Evolutionary conservation across 2,329 filamentous ascomycete species (phyloP).

Genomic region (Dactylellina parvicollis): DNA sequence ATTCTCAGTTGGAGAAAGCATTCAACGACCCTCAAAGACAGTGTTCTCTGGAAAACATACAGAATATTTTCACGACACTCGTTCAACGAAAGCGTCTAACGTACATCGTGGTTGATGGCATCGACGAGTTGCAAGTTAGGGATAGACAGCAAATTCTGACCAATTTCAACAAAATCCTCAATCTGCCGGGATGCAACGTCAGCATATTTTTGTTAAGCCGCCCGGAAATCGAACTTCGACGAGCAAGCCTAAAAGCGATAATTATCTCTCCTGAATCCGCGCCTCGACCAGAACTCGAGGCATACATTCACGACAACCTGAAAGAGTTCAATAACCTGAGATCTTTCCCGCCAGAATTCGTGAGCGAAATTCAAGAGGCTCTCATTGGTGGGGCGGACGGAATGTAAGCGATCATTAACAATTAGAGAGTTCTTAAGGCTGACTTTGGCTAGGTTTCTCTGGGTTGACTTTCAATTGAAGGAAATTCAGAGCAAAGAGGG

Average conservation of each 20-base stretch:
- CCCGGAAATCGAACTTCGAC: constrained; percentile 11
- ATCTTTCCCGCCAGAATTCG: constrained; percentile 2
- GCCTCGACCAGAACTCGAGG: constrained; percentile 9
- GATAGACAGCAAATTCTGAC: constrained; percentile 17
- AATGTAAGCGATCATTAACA: constrained; percentile 10
- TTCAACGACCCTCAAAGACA: constrained; percentile 23
- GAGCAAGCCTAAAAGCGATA: not conserved
- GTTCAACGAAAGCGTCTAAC: not conserved
- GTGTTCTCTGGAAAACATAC: constrained; percentile 29
- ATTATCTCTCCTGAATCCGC: constrained; percentile 9
- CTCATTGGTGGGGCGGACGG: constrained; percentile 9
- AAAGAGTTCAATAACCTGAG: constrained; percentile 11
- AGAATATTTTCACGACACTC: not conserved
- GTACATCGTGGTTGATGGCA: constrained; percentile 54
- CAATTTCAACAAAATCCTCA: constrained; percentile 7
- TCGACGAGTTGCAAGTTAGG: constrained; percentile 52
- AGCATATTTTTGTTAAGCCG: constrained; percentile 16
- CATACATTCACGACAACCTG: constrained; percentile 12
- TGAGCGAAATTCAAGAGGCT: constrained; percentile 9
- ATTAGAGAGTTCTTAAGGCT: constrained; percentile 3
- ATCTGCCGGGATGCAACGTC: not conserved
- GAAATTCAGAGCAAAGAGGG: constrained; percentile 38
- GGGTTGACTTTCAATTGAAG: constrained; percentile 48
- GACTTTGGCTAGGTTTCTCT: constrained; percentile 23
- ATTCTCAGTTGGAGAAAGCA: constrained; percentile 3